Evolutionary conservation across 192 early-diverging fungal species (phyloP), one percentile per base, ranked within the genome.

Genomic region (Tieghemiomyces parasiticus): DNA sequence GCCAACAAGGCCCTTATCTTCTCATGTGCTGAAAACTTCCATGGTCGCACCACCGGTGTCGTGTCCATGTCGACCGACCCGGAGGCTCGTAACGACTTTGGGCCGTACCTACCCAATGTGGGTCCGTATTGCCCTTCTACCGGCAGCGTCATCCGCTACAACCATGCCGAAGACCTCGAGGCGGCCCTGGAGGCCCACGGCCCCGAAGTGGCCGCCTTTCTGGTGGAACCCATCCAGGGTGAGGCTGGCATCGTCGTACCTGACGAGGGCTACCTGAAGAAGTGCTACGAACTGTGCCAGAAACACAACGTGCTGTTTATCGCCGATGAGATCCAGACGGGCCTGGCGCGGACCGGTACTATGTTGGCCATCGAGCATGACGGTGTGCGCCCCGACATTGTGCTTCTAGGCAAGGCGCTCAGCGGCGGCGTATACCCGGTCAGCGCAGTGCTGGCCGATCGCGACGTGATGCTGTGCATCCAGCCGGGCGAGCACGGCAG

Each of bases 191-290:
- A 89, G 59, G 78, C 81, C 9, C 79, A 92, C 67, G 89, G 90
- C 62, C 73, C 81, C 61, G 77, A 84, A 48, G 86, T 92, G 9
- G 91, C 90, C 35, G 95, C 83, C 14, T 95, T 99, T 79, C 78
- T 99, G 52, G 89, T 99, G 19, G 95, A 99, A 74, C 95, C 95
- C 22, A 96, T 99, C 74, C 95, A 99, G 70, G 95, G 95, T 61
- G 95, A 99, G 77, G 93, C 95, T 29, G 95, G 90, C 58, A 95
- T 99, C 68, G 82, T 86, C 66, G 88, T 99, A 13, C 95, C 95
- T 31, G 90, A 90, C 65, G 77, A 86, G 1, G 93, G 93, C 16
- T 99, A 99, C 76, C 73, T 99, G 38, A 78, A 78, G 67, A 81
- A 79, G 56, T 85, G 83, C 67, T 83, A 87, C 64, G 89, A 86